Evolutionary conservation across 2,329 filamentous ascomycete genomes (phyloP).

Genomic region (Penicillium expansum): DNA sequence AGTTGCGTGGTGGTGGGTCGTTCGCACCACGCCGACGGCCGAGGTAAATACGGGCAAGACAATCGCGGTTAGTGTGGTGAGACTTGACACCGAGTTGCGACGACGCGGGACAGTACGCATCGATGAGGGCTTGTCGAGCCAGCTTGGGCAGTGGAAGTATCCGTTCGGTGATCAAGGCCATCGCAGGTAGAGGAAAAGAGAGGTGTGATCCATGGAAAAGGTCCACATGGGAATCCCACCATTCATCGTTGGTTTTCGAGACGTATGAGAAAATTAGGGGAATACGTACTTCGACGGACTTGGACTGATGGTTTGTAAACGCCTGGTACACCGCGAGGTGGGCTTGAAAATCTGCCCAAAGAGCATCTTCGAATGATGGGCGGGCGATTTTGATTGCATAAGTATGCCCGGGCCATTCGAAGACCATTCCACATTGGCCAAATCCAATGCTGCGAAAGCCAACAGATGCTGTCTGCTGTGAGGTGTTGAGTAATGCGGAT

Average conservation of each 20-base stretch:
- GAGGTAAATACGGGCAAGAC: constrained; percentile 14
- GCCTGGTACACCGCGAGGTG: constrained; percentile 6
- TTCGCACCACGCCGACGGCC: constrained; percentile 4
- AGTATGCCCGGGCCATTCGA: background rate
- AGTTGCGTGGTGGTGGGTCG: constrained; percentile 2
- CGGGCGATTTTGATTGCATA: constrained; percentile 10
- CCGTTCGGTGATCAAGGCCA: constrained; percentile 18
- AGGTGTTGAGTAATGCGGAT: background rate
- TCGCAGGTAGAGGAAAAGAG: constrained; percentile 13
- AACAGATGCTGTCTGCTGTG: background rate
- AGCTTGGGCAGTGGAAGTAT: constrained; percentile 22
- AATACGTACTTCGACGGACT: background rate
- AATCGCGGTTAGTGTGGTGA: constrained; percentile 13
- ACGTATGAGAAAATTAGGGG: constrained; percentile 11
- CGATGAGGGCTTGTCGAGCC: constrained; percentile 20
- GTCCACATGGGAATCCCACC: background rate
- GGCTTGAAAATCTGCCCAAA: constrained; percentile 12
- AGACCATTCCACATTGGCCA: constrained; percentile 15
- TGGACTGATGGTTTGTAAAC: background rate
- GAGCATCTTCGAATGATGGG: constrained; percentile 4
- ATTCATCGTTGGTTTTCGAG: background rate
- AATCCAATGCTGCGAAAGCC: constrained; percentile 9
- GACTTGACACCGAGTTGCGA: background rate
- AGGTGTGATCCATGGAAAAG: background rate
- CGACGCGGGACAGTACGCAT: constrained; percentile 16